Base-by-base conservation (phyloP, 2,329 filamentous ascomycete genomes). In the Xylariaceae sp. region DNA sequence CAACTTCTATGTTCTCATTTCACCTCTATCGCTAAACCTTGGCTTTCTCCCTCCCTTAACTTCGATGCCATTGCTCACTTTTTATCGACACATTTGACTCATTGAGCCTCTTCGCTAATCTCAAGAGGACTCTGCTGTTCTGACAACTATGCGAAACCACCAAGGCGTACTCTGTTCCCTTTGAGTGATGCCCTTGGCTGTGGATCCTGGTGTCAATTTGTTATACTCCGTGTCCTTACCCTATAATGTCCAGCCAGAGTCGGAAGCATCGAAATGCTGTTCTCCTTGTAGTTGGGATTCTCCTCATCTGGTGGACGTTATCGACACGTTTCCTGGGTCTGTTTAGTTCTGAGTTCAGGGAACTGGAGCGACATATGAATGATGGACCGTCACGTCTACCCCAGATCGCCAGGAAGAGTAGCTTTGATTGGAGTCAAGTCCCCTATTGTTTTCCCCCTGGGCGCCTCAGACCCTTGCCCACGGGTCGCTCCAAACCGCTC, bases 361-460 rank as follows among this genome's bases (percentile, higher is more conserved):
- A 41, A 2, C 34, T 64, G 12, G 11, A 57, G 26, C 53, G 17
- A 21, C 49, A 57, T 36, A 64, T 64, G 61, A 64, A 64, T 36
- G 43, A 56, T 23, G 31, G 24, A 2, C 34, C n/a, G 16, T 47
- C 49, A 34, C 34, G 5, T 14, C 29, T 29, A 11, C 34, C 28
- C 3, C 31, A 26, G 36, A 56, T 56, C 28, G 34, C 52, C 53
- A 50, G 4, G n/a, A 64, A 55, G 40, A 59, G 54, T 33, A 64
- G 62, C 33, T 61, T 64, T 44, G 54, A 64, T 54, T 64, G 62
- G 62, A 49, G 56, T 28, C 24, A 55, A 14, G 54, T 64, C 5
- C 44, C 33, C 14, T 36, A 14, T 29, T 47, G 16, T 2, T 56
- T 54, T 14, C 56, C 49, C 16, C 46, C 54, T 2, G 56, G 51